Percentiles rank a stretch among this genome's conserved stretches.
phyloP scores from a whole-genome alignment of 441 rosid species.

The Macaranga tanarius region DNA sequence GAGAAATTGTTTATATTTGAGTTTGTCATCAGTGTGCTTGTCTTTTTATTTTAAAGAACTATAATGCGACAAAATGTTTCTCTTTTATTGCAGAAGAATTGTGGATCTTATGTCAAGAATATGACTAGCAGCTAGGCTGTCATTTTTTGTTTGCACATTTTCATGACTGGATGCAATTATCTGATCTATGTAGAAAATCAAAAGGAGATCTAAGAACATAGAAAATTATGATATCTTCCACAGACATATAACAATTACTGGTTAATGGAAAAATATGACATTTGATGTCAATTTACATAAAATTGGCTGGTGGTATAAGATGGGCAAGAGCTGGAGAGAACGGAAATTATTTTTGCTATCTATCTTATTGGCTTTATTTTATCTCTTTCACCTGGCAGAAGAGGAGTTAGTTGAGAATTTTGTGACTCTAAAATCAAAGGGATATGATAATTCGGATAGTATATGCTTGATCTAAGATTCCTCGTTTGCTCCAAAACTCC shows the following conservation, averaged over 20 bases:
- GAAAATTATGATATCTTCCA: neutral
- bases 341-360: too few species aligned
- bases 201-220: slow-evolving; percentile 14
- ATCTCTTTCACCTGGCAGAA: neutral
- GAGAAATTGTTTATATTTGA: slow-evolving; percentile 6
- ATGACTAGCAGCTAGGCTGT: slow-evolving; percentile 11
- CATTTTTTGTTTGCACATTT: slow-evolving; percentile 16
- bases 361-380: neutral
- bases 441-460: neutral
- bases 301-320: neutral
- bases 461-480: neutral
- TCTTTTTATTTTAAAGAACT: neutral
- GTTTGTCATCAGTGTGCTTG: slow-evolving; percentile 17
- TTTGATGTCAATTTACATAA: neutral
- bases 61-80: neutral
- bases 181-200: neutral
- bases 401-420: neutral
- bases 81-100: neutral
- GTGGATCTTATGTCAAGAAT: neutral
- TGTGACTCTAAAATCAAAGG: neutral
- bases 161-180: slow-evolving; percentile 7
- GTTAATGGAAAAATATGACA: neutral
- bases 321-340: neutral
- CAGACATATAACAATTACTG: too few species aligned
- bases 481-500: neutral